These are phyloP conservation scores for Ogataea trehalophila DNA, from an alignment of 805 yeast genomes.

Conservation along the genomic window DNA sequence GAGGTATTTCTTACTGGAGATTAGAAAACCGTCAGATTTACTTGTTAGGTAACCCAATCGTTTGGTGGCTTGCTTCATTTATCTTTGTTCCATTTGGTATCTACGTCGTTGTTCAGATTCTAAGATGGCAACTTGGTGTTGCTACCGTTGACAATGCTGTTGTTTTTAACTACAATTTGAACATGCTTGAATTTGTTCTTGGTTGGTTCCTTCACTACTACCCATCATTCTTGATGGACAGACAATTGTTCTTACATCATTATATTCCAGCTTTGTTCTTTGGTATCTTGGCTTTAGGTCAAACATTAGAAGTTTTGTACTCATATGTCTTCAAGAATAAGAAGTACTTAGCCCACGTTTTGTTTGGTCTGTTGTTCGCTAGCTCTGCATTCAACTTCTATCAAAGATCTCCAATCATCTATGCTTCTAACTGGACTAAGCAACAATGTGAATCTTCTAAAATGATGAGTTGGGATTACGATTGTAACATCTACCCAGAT, in stretches of 20 bases:
- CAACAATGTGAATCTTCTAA: constrained; percentile 57
- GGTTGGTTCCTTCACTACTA: constrained; percentile 72
- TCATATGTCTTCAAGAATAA: constrained; percentile 30
- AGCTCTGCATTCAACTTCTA: constrained; percentile 51
- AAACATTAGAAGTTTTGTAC: constrained; percentile 28
- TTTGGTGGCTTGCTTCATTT: constrained; percentile 69
- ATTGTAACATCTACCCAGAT: constrained; percentile 56
- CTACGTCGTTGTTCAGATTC: constrained; percentile 41
- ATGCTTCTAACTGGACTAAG: constrained; percentile 79
- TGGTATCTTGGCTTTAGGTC: constrained; percentile 34
- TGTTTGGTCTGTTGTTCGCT: constrained; percentile 45
- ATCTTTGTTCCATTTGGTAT: constrained; percentile 46
- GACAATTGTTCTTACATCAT: constrained; percentile 92
- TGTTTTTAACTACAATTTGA: constrained; percentile 60
- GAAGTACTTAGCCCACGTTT: constrained; percentile 39
- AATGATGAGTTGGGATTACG: constrained; percentile 82
- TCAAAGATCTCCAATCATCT: constrained; percentile 65
- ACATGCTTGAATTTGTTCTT: constrained; percentile 52
- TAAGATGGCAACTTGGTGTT: constrained; percentile 61
- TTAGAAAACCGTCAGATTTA: constrained; percentile 51
- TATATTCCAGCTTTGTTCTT: constrained; percentile 91
- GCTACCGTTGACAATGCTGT: constrained; percentile 37
- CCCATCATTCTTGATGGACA: constrained; percentile 82
- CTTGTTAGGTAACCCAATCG: constrained; percentile 70
- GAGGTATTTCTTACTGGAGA: constrained; percentile 85